A percentile compares a stretch with the other conserved stretches of the same genome.
Evolutionary conservation across 345 rosid genomes (phyloP).

Genomic region (Lepidium africanum): DNA sequence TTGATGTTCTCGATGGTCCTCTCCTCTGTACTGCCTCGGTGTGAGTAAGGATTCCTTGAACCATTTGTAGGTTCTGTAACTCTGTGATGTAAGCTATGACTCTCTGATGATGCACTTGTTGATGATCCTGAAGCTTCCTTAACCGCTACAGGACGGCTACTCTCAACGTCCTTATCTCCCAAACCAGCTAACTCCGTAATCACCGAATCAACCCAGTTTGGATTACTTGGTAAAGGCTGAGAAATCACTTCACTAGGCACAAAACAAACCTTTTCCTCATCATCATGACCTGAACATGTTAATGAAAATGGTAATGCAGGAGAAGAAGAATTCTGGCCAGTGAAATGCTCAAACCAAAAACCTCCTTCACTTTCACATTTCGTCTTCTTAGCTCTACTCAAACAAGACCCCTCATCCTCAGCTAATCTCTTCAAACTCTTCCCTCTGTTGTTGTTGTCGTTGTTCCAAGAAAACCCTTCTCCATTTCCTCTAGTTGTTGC

Average conservation of each 20-base stretch:
- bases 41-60: conserved; percentile 36
- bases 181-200: conserved; percentile 64
- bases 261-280: conserved; percentile 63
- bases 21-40: conserved; percentile 36
- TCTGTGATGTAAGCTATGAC: conserved; percentile 48
- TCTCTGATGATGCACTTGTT: conserved; percentile 65
- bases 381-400: conserved; percentile 67
- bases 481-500: conserved; percentile 44
- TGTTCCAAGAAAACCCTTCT: conserved; percentile 45
- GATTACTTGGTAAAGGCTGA: conserved; percentile 62
- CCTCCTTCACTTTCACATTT: conserved; percentile 41
- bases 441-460: conserved; percentile 63
- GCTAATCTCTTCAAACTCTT: conserved; percentile 78
- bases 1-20: conserved; percentile 34
- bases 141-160: conserved; percentile 45
- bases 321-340: conserved; percentile 34
- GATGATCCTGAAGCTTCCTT: conserved; percentile 82
- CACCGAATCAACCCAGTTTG: conserved; percentile 65
- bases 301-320: conserved; percentile 59
- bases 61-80: conserved; percentile 38
- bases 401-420: conserved; percentile 53
- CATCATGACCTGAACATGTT: conserved; percentile 65
- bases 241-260: conserved; percentile 63
- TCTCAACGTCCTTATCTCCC: conserved; percentile 57
- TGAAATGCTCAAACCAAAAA: conserved; percentile 75